These are phyloP conservation scores for Globisporangium viniferum DNA, from an alignment of 352 stramenopile genomes.

Conservation along the genomic window DNA sequence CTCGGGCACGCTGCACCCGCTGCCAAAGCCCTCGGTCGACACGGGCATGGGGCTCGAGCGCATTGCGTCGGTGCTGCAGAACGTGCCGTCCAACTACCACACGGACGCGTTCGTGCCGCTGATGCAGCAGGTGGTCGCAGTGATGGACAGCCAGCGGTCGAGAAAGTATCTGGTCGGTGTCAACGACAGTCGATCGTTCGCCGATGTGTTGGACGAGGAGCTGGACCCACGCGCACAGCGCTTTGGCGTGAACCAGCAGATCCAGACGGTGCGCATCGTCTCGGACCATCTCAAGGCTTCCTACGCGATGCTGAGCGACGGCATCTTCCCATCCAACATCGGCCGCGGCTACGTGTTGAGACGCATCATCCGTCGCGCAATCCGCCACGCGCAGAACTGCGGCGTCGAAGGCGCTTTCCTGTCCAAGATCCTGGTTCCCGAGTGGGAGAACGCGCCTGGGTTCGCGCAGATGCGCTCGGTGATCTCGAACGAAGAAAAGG, in stretches of 20 bases:
- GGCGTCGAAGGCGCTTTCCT: slow-evolving; percentile 53
- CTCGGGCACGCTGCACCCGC: slow-evolving; percentile 55
- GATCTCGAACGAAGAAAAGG: slow-evolving; percentile 64
- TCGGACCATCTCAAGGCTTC: slow-evolving; percentile 95
- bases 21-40: slow-evolving; percentile 93
- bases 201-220: slow-evolving; percentile 36
- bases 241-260: slow-evolving; percentile 54
- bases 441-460: slow-evolving; percentile 31
- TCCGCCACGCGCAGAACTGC: slow-evolving; percentile 65
- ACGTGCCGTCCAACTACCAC: slow-evolving; percentile 95
- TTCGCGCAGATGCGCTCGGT: slow-evolving; percentile 66
- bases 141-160: slow-evolving; percentile 39
- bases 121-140: slow-evolving; percentile 41
- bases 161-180: not conserved
- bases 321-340: slow-evolving; percentile 94
- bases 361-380: slow-evolving; percentile 91
- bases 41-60: slow-evolving; percentile 97
- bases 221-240: slow-evolving; percentile 33
- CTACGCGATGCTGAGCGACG: slow-evolving; percentile 93
- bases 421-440: slow-evolving; percentile 44
- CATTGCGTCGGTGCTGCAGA: slow-evolving; percentile 93
- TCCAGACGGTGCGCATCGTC: slow-evolving; percentile 85
- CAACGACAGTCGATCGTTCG: slow-evolving; percentile 25
- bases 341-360: slow-evolving; percentile 95
- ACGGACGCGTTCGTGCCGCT: slow-evolving; percentile 95